Conservation (phyloP, 371 early-diverging fungal species). For the Mucor mucedo region DNA sequence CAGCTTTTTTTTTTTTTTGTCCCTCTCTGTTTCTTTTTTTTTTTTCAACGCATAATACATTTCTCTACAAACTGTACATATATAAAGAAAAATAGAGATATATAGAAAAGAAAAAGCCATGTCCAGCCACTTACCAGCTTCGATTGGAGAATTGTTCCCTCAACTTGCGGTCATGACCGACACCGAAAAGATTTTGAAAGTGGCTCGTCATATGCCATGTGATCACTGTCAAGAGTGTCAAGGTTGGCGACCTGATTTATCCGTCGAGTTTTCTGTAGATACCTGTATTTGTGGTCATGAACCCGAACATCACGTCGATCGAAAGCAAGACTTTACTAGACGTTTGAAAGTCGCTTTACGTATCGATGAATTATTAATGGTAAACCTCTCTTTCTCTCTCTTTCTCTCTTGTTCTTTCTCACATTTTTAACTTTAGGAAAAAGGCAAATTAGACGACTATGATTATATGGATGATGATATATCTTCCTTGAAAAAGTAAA, state of each 20-base stretch:
- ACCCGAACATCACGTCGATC: conserved; percentile 44
- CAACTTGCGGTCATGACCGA: conserved; percentile 27
- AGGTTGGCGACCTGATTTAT: conserved; percentile 49
- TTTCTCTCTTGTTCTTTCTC: background rate
- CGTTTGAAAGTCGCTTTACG: conserved; percentile 52
- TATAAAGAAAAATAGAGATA: no score
- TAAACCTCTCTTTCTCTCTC: background rate
- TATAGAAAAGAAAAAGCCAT: background rate
- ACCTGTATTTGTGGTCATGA: conserved; percentile 54
- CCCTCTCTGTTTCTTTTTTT: no score
- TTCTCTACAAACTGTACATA: no score
- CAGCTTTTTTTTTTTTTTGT: no score
- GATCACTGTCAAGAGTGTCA: conserved; percentile 42
- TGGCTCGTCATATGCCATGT: conserved; percentile 51
- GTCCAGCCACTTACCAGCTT: background rate
- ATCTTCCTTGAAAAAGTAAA: conserved; percentile 52
- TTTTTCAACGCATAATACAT: no score
- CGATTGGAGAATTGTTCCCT: conserved; percentile 28
- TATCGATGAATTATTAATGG: conserved; percentile 54
- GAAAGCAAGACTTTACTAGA: conserved; percentile 49
- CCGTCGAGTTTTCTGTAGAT: conserved; percentile 26
- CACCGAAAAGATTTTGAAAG: conserved; percentile 46
- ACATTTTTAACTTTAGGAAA: conserved; percentile 38
- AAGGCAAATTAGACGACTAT: conserved; percentile 53
- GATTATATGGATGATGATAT: conserved; percentile 55